phyloP scores from a whole-genome alignment of 2,329 filamentous ascomycete genomes.

The Aspergillus nomiae region DNA sequence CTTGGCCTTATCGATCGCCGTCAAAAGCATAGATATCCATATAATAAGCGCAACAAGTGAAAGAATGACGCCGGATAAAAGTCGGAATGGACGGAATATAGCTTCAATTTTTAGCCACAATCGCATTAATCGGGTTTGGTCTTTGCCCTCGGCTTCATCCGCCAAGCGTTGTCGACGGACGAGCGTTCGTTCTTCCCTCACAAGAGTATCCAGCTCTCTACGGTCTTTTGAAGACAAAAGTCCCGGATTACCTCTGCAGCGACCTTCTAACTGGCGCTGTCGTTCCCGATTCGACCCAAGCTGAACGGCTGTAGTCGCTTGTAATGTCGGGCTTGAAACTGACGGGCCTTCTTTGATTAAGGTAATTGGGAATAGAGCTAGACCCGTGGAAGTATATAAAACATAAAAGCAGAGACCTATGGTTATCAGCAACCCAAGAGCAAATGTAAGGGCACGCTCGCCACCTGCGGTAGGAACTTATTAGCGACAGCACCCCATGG shows the following conservation, averaged over 20 bases:
- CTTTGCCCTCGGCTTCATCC: conserved; percentile 67
- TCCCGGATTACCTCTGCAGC: conserved; percentile 73
- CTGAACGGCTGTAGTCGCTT: conserved; percentile 74
- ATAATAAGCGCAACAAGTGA: conserved; percentile 73
- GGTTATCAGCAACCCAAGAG: conserved; percentile 82
- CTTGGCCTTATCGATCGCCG: conserved; percentile 91
- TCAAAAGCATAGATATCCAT: conserved; percentile 92
- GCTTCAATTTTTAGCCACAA: conserved; percentile 79
- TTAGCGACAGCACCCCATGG: not conserved
- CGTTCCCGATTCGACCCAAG: conserved; percentile 87
- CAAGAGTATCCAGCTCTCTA: conserved; percentile 81
- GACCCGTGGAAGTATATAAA: conserved; percentile 83
- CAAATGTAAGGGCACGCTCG: conserved; percentile 89
- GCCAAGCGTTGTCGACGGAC: conserved; percentile 86
- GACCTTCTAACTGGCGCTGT: conserved; percentile 86
- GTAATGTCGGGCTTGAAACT: conserved; percentile 77
- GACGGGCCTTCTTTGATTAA: conserved; percentile 91
- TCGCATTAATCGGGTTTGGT: conserved; percentile 71
- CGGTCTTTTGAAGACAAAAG: conserved; percentile 82
- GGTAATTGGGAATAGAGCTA: conserved; percentile 84
- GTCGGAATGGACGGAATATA: conserved; percentile 83
- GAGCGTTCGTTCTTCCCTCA: conserved; percentile 88
- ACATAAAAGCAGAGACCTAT: conserved; percentile 84
- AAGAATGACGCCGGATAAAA: conserved; percentile 79
- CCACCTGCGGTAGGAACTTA: conserved; percentile 58